phyloP scores from a whole-genome alignment of 2,329 filamentous ascomycete genomes.

The Ascochyta fabae region DNA sequence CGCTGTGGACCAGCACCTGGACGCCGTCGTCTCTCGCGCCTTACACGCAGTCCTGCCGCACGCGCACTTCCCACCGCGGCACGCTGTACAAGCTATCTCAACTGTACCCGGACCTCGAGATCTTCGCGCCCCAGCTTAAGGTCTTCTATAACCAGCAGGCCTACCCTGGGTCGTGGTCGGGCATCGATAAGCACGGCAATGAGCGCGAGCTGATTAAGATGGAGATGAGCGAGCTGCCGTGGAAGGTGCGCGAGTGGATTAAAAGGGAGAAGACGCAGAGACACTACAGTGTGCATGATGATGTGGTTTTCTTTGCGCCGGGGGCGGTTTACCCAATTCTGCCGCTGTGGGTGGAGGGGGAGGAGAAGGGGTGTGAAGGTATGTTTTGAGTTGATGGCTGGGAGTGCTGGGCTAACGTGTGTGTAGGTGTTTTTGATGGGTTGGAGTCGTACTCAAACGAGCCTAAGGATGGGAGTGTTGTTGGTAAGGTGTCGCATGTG shows the following conservation, averaged over 20 bases:
- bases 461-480: conserved; percentile 37
- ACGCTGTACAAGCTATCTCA: conserved; percentile 41
- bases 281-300: conserved; percentile 51
- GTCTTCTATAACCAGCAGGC: conserved; percentile 46
- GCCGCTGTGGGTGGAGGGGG: conserved; percentile 58
- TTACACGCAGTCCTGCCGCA: conserved; percentile 31
- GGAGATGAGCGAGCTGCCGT: conserved; percentile 54
- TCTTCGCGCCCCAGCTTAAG: conserved; percentile 43
- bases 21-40: conserved; percentile 26
- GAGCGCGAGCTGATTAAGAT: conserved; percentile 58
- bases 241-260: conserved; percentile 55
- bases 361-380: conserved; percentile 52
- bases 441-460: conserved; percentile 41
- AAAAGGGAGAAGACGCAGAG: conserved; percentile 52
- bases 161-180: conserved; percentile 61
- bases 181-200: conserved; percentile 60
- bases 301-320: conserved; percentile 60
- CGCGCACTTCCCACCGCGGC: conserved; percentile 29
- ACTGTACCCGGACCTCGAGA: conserved; percentile 43
- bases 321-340: conserved; percentile 59
- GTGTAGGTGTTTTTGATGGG: conserved; percentile 38
- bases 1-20: conserved; percentile 43
- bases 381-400: background rate
- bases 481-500: conserved; percentile 38
- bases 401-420: conserved; percentile 8